Evolutionary conservation across 495 filamentous ascomycete species (phyloP).

Genomic region (Hypoxylon fuscum): DNA sequence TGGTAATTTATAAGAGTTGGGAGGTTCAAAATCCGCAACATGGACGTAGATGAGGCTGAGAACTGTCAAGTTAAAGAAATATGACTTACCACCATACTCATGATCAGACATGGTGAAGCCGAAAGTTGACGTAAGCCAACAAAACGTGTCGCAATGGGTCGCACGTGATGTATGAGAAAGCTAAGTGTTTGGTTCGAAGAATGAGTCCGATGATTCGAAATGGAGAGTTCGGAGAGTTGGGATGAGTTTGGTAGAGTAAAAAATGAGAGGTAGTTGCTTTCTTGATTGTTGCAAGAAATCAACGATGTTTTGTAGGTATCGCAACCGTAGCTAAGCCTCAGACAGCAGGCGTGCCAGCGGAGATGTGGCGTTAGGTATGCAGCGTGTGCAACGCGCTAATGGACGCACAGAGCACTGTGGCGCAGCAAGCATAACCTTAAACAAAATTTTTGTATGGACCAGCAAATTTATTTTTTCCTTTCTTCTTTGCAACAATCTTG

Average conservation of each 20-base stretch:
- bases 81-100: slow-evolving; percentile 77
- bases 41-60: background rate
- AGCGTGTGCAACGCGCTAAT: background rate
- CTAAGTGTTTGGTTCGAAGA: background rate
- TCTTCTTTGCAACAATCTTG: background rate
- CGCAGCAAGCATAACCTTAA: background rate
- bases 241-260: slow-evolving; percentile 8
- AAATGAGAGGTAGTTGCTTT: slow-evolving; percentile 14
- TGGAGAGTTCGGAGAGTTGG: background rate
- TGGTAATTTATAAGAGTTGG: background rate
- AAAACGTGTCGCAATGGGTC: slow-evolving; percentile 1
- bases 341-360: background rate
- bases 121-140: slow-evolving; percentile 44
- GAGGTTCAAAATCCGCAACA: no score
- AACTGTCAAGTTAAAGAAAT: slow-evolving; percentile 32
- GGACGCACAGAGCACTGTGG: no score
- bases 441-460: background rate
- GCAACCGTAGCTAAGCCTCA: slow-evolving; percentile 9
- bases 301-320: slow-evolving; percentile 29
- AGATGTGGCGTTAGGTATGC: slow-evolving; percentile 1
- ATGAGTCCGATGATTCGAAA: background rate
- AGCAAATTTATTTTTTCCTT: slow-evolving; percentile 40
- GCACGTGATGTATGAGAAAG: background rate
- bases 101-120: slow-evolving; percentile 80
- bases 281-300: slow-evolving; percentile 18